Conservation (phyloP, 2,329 filamentous ascomycete genomes). For the Helotiales sp. region DNA sequence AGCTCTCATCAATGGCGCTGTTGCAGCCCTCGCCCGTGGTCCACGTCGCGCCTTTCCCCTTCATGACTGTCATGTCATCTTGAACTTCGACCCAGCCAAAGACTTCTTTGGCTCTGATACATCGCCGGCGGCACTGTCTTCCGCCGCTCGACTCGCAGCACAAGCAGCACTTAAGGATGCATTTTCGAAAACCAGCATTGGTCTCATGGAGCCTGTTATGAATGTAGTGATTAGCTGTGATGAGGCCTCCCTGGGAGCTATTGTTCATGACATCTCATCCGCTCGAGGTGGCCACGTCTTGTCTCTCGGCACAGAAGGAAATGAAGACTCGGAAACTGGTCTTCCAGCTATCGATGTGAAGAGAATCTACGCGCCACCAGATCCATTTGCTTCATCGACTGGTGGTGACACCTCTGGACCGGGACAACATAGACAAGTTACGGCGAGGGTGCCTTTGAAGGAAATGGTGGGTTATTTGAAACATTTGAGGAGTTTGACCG, state of each 20-base stretch:
- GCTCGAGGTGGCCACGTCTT: constrained; percentile 73
- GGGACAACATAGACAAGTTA: constrained; percentile 61
- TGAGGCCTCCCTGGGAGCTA: constrained; percentile 75
- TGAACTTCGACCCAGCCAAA: constrained; percentile 64
- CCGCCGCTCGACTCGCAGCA: constrained; percentile 66
- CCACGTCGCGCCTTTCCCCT: constrained; percentile 79
- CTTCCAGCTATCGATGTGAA: constrained; percentile 60
- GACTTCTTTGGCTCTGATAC: constrained; percentile 69
- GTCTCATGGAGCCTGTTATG: constrained; percentile 93
- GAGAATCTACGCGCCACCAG: constrained; percentile 82
- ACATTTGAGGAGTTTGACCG: constrained; percentile 84
- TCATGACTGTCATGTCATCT: constrained; percentile 69
- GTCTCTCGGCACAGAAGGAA: constrained; percentile 54
- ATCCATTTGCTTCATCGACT: constrained; percentile 68
- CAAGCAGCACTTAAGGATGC: constrained; percentile 67
- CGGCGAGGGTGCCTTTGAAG: constrained; percentile 86
- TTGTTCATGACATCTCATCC: constrained; percentile 79
- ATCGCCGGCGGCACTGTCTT: constrained; percentile 66
- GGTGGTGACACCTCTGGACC: constrained; percentile 48
- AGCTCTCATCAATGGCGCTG: constrained; percentile 73
- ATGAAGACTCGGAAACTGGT: constrained; percentile 19
- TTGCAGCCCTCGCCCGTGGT: constrained; percentile 81
- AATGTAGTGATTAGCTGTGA: constrained; percentile 82
- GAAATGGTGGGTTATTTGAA: constrained; percentile 97
- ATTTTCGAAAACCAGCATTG: constrained; percentile 53